Conservation (phyloP, 495 filamentous ascomycete species). For the Hypomontagnella submonticulosa region DNA sequence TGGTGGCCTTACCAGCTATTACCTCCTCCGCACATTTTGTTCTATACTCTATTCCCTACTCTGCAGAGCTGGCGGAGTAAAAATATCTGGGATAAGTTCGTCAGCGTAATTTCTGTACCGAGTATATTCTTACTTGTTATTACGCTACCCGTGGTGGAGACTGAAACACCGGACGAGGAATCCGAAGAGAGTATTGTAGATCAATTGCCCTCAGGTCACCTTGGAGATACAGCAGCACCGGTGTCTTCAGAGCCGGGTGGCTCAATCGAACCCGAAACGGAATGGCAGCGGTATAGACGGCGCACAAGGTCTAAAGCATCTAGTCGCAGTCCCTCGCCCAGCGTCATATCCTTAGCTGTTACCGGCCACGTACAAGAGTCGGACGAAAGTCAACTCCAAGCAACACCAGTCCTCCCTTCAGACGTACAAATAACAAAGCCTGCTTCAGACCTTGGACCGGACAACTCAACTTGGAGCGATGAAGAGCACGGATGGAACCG, state of each 20-base stretch:
- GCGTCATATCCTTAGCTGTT: constrained; percentile 23
- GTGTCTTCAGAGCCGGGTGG: constrained; percentile 45
- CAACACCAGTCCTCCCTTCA: constrained; percentile 10
- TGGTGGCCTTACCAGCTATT: constrained; percentile 84
- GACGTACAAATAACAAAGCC: constrained; percentile 41
- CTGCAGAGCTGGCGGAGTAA: constrained; percentile 83
- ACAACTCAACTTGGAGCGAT: constrained; percentile 36
- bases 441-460: constrained; percentile 36
- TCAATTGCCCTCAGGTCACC: constrained; percentile 36
- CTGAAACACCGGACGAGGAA: constrained; percentile 60
- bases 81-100: constrained; percentile 74
- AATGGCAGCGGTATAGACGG: constrained; percentile 65
- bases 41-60: constrained; percentile 87
- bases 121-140: constrained; percentile 91
- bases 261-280: constrained; percentile 52
- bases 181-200: constrained; percentile 58
- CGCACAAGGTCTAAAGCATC: constrained; percentile 52
- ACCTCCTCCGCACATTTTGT: constrained; percentile 74
- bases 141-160: constrained; percentile 91
- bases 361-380: constrained; percentile 10
- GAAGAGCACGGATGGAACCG: constrained; percentile 77
- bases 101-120: constrained; percentile 84
- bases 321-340: constrained; percentile 45
- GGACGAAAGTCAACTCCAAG: constrained; percentile 11
- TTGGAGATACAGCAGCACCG: constrained; percentile 45